These are phyloP conservation scores for Gaeumannomyces sp. DNA, from an alignment of 2,329 filamentous ascomycete species.

Conservation along the genomic window DNA sequence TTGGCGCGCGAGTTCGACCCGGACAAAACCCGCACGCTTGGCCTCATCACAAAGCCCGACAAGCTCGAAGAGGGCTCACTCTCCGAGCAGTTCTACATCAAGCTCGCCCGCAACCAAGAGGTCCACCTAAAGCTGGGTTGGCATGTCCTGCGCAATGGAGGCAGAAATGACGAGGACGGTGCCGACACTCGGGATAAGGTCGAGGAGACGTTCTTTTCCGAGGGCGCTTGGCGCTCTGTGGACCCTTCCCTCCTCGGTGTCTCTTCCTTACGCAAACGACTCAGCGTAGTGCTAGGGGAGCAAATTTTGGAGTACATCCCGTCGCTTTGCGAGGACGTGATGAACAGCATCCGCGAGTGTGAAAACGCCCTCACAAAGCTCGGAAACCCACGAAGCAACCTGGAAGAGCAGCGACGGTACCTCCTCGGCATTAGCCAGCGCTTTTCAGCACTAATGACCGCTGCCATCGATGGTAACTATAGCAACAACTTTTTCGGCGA, in stretches of 20 bases:
- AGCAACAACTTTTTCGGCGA: conserved; percentile 18
- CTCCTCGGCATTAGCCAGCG: conserved; percentile 22
- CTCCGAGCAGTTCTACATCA: conserved; percentile 32
- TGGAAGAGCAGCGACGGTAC: conserved; percentile 20
- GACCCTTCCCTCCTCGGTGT: conserved; percentile 38
- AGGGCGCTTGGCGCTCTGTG: conserved; percentile 32
- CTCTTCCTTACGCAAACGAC: conserved; percentile 35
- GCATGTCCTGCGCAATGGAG: conserved; percentile 44
- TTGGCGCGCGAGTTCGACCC: conserved; percentile 33
- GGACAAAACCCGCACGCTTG: conserved; percentile 38
- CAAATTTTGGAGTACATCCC: conserved; percentile 43
- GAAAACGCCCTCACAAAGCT: conserved; percentile 35
- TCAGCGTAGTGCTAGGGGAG: conserved; percentile 43
- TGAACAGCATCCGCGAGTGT: conserved; percentile 27
- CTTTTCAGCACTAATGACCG: conserved; percentile 20
- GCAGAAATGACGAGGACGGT: conserved; percentile 26
- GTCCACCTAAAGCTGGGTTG: conserved; percentile 44
- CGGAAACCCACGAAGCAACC: conserved; percentile 6
- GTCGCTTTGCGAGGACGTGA: conserved; percentile 36
- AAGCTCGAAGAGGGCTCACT: conserved; percentile 28
- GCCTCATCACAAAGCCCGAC: conserved; percentile 55
- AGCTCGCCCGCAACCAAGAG: conserved; percentile 38
- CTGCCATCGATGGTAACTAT: conserved; percentile 24
- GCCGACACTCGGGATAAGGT: conserved; percentile 29
- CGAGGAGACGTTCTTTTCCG: conserved; percentile 38